Base-by-base conservation (phyloP, 1,284 basidiomycete species). In the Microbotryum intermedium region DNA sequence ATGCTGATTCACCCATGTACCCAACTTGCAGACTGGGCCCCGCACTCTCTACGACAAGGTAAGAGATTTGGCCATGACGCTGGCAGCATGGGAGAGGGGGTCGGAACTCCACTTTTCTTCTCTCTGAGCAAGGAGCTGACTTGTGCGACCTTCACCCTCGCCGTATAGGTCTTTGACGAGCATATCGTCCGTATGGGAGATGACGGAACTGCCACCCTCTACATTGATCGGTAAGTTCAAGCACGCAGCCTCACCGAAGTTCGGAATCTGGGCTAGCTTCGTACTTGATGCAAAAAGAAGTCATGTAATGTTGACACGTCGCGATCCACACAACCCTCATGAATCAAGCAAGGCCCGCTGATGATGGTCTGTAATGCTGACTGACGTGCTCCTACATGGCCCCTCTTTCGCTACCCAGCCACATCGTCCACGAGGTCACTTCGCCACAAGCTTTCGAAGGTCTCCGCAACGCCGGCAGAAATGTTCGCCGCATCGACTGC, bases 361-460 rank as follows among this genome's bases (percentile, higher is more conserved):
- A 3, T 6, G 2, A 16, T 39, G 11, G 6, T 18, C 34, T 39
- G 34, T 16, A 39, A 11, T 39, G 34, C 34, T 39, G 34, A 39
- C 34, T 39, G 34, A 39, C 28, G 46, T 26, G 3, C 49, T 29
- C 34, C 50, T 21, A 59, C 26, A 54, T 65, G n/a, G 55, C 55
- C 43, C 58, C 50, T 39, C 34, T 16, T 39, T 39, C 34, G 34
- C 34, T 16, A 11, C 34, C 21, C 66, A 91, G 91, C 58, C 92
- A 97, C 75, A 83, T 97, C 57, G 87, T 93, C 20, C 92, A 95
- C 72, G 92, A 95, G 80, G 92, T 97, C 55, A 95, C 93, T 21
- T 92, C 88, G 65, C 92, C 92, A 42, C 93, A 97, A 75, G 92
- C 92, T 1, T 97, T 97, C 70, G 92, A 95, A 76, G 92, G 92